Base-by-base conservation (phyloP, 441 rosid species). In the Syzygium syzygioides region DNA sequence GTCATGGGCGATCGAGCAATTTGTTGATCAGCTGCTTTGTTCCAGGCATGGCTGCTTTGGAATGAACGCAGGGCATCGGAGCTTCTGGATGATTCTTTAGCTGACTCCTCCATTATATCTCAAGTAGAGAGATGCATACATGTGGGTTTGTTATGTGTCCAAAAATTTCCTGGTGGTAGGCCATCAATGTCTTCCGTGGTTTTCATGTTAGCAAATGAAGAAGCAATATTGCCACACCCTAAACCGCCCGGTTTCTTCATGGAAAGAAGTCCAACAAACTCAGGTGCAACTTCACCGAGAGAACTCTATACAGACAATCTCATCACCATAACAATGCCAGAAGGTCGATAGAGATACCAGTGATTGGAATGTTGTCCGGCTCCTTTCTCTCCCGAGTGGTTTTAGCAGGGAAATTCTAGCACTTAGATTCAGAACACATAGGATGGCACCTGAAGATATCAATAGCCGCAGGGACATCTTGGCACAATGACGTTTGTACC, bases 1-100 rank as follows among this genome's bases (percentile, higher is more conserved):
- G 32, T 60, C 17, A 60, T 60, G 15, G 32, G 30, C 5, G 32
- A n/a, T 28, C 15, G 32, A 60, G 66, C 66, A 20, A 28, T 60
- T 28, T 14, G 32, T 28, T 60, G n/a, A 57, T 57, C n/a, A 13
- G n/a, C n/a, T 57, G 25, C 28, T 26, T 28, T 34, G 45, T 64
- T 88, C 30, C 79, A 94, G 95, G 94, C 94, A 52, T 92, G 94
- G 94, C 88, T 80, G 55, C 93, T 93, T 1, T 92, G 89, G 85
- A 86, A 30, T 30, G 89, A 19, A 80, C 56, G 87, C 28, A 87
- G 55, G 9, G 52, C 85, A 4, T 34, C 62, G 89, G 89, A 83
- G 37, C 71, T 89, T 18, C 30, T 71, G 32, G 90, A 88, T 59
- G 83, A 50, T 25, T 23, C 48, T 5, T 50, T 66, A 9, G 55